These are phyloP conservation scores for Aspergillus taichungensis DNA, from an alignment of 495 filamentous ascomycete genomes.

Conservation along the genomic window DNA sequence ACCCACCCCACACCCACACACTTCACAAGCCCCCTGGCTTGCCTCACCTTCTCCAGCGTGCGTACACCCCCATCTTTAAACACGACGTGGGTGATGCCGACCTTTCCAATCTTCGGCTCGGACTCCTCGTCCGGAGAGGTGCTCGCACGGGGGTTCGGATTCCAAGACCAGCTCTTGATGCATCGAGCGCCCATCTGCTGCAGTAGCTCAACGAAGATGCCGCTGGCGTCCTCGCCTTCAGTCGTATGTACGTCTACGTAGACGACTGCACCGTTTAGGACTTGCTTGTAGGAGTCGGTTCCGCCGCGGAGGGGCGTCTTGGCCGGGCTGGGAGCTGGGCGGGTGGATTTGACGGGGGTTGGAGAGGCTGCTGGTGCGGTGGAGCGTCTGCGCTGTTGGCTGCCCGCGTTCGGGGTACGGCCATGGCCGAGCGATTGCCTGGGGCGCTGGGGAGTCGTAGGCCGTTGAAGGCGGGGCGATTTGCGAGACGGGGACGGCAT, in stretches of 20 bases:
- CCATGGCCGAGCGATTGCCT: neutral
- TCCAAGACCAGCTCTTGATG: conserved; percentile 81
- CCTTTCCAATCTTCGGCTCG: conserved; percentile 38
- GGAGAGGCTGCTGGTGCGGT: neutral
- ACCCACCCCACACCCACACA: conserved; percentile 88
- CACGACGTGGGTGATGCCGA: conserved; percentile 90
- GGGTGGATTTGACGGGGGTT: conserved; percentile 3
- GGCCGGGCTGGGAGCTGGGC: conserved; percentile 18
- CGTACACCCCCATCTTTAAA: conserved; percentile 87
- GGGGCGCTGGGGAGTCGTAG: conserved; percentile 16
- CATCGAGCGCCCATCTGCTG: conserved; percentile 79
- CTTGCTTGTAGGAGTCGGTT: conserved; percentile 13
- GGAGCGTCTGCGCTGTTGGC: neutral
- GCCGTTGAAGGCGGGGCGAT: conserved; percentile 11
- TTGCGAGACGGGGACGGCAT: conserved; percentile 20
- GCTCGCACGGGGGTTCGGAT: conserved; percentile 59
- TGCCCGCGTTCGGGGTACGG: neutral
- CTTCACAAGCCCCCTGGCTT: conserved; percentile 63
- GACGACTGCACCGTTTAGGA: conserved; percentile 67
- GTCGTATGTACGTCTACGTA: conserved; percentile 89
- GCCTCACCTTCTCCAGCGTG: conserved; percentile 78
- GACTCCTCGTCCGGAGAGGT: conserved; percentile 22
- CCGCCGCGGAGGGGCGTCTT: conserved; percentile 23
- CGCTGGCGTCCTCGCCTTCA: conserved; percentile 78
- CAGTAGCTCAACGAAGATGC: conserved; percentile 74